Conservation (phyloP, 441 rosid genomes). For the Arabidopsis lyrata region DNA sequence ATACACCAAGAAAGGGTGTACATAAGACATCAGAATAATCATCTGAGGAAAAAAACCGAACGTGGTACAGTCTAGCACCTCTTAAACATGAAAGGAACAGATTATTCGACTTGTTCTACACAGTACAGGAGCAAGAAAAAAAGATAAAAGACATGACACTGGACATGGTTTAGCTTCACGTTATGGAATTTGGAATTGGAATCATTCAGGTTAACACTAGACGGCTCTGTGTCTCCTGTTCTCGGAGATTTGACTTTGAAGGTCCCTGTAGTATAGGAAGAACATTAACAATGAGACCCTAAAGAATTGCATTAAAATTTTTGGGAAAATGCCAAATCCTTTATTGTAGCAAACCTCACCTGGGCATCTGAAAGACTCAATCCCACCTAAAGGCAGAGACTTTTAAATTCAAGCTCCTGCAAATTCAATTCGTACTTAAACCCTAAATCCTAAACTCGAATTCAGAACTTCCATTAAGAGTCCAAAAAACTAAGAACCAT, state of each 20-base stretch:
- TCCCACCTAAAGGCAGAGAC: slow-evolving; percentile 32
- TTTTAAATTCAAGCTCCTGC: slow-evolving; percentile 36
- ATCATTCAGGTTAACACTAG: slow-evolving; percentile 15
- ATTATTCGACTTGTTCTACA: not conserved
- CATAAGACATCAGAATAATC: not conserved
- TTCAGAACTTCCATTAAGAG: not conserved
- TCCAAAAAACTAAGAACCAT: not conserved
- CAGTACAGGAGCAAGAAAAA: not conserved
- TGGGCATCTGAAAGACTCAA: slow-evolving; percentile 28
- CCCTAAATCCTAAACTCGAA: slow-evolving; percentile 31
- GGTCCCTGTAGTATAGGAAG: slow-evolving; percentile 48
- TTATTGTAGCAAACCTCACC: slow-evolving; percentile 23
- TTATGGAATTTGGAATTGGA: slow-evolving; percentile 34
- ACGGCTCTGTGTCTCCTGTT: slow-evolving; percentile 39
- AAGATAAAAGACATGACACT: not conserved
- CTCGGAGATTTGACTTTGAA: slow-evolving; percentile 47
- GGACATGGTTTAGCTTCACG: slow-evolving; percentile 34
- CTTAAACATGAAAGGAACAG: not conserved
- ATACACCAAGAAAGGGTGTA: not conserved
- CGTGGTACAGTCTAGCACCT: not conserved
- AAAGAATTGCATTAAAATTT: not conserved
- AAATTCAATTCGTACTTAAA: not conserved
- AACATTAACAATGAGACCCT: not conserved
- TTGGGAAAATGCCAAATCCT: not conserved
- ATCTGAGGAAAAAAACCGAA: not conserved